Percentiles rank a stretch among this genome's conserved stretches.
phyloP scores from a whole-genome alignment of 164 flowering plant genomes.

The Stephania japonica region DNA sequence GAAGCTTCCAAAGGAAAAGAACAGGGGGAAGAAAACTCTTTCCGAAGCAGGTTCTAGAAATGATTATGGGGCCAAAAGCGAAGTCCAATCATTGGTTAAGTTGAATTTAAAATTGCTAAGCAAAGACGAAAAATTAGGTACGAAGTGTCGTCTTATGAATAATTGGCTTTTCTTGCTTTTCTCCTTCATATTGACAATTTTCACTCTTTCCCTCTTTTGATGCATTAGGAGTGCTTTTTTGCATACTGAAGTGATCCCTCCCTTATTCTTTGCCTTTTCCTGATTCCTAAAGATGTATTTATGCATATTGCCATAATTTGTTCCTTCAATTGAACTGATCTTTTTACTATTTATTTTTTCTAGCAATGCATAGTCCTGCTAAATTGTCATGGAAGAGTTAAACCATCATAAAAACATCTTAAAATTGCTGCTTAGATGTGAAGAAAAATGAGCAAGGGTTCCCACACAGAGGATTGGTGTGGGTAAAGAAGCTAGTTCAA shows the following conservation, averaged over 20 bases:
- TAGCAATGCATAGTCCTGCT: too few species aligned
- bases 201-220: neutral
- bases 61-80: constrained; percentile 44
- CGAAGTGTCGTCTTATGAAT: constrained; percentile 3
- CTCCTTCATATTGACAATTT: neutral
- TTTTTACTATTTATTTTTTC: too few species aligned
- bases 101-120: constrained; percentile 57
- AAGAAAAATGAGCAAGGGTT: too few species aligned
- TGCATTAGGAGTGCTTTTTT: neutral
- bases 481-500: too few species aligned
- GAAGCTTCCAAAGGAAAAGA: constrained; percentile 14
- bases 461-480: too few species aligned
- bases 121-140: constrained; percentile 51
- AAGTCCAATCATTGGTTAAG: constrained; percentile 71
- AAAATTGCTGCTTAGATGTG: too few species aligned
- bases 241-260: neutral
- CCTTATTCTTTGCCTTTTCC: neutral
- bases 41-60: constrained; percentile 13
- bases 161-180: neutral
- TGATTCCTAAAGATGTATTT: neutral
- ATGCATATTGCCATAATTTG: too few species aligned
- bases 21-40: constrained; percentile 14
- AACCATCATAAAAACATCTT: too few species aligned
- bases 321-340: too few species aligned
- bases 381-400: too few species aligned